Evolutionary conservation across 352 stramenopile genomes (phyloP).

Genomic region (Globisporangium orthogonon): DNA sequence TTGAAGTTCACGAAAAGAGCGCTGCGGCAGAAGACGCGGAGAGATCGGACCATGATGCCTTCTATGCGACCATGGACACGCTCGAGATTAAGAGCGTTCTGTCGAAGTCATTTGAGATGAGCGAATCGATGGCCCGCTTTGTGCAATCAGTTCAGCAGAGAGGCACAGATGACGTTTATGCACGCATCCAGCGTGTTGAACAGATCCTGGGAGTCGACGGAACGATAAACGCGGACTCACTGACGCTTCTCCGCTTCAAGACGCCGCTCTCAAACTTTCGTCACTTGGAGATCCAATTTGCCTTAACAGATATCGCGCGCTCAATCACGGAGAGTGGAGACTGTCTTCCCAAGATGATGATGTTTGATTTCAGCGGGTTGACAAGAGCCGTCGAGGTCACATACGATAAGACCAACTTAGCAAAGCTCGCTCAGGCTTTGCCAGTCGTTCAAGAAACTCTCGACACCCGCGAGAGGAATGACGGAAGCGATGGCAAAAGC

Average conservation of each 20-base stretch:
- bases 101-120: slow-evolving; percentile 29
- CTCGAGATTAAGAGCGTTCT: slow-evolving; percentile 41
- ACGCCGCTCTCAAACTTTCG: slow-evolving; percentile 6
- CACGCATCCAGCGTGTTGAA: slow-evolving; percentile 12
- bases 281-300: slow-evolving; percentile 27
- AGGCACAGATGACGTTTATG: slow-evolving; percentile 6
- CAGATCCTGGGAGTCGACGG: slow-evolving; percentile 35
- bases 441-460: slow-evolving; percentile 32
- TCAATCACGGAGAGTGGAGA: neutral
- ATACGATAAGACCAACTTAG: slow-evolving; percentile 4
- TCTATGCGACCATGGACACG: slow-evolving; percentile 10
- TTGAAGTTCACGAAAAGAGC: slow-evolving; percentile 6
- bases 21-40: neutral
- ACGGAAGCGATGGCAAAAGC: neutral
- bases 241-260: slow-evolving; percentile 2
- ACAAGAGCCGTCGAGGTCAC: slow-evolving; percentile 14
- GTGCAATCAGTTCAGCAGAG: slow-evolving; percentile 15
- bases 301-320: slow-evolving; percentile 31
- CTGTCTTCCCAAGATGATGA: slow-evolving; percentile 1
- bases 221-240: slow-evolving; percentile 9
- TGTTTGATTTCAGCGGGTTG: slow-evolving; percentile 32
- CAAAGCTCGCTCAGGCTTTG: slow-evolving; percentile 5
- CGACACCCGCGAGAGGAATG: slow-evolving; percentile 23
- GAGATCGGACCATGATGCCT: neutral
- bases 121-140: slow-evolving; percentile 25